These are phyloP conservation scores for Euphorbia pulcherrima DNA, from an alignment of 345 rosid species.

Conservation along the genomic window DNA sequence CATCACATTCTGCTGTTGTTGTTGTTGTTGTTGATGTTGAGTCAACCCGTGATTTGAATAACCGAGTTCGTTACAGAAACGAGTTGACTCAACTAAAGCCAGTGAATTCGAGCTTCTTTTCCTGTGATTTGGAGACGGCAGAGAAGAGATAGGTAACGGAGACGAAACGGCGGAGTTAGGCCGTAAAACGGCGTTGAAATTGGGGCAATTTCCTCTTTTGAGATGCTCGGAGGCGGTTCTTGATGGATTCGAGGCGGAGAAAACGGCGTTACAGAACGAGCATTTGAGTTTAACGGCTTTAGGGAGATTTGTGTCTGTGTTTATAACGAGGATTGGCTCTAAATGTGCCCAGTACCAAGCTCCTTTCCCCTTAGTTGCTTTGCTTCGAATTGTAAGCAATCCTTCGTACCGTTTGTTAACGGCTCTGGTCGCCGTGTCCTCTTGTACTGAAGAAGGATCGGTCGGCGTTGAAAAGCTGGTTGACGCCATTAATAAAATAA, in stretches of 20 bases:
- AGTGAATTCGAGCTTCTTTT: slow-evolving; percentile 41
- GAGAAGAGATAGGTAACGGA: slow-evolving; percentile 46
- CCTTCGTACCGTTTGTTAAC: slow-evolving; percentile 30
- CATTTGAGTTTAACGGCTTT: slow-evolving; percentile 57
- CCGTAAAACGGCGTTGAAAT: slow-evolving; percentile 32
- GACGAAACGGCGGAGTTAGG: slow-evolving; percentile 36
- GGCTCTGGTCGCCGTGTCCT: slow-evolving; percentile 21
- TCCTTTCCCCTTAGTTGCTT: slow-evolving; percentile 34
- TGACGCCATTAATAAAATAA: slow-evolving; percentile 24
- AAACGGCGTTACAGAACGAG: slow-evolving; percentile 43
- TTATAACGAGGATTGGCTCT: slow-evolving; percentile 25
- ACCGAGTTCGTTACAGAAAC: slow-evolving; percentile 21
- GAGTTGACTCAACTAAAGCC: slow-evolving; percentile 44
- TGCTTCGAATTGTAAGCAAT: slow-evolving; percentile 20
- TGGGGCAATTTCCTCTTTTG: slow-evolving; percentile 51
- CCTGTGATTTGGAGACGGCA: slow-evolving; percentile 38
- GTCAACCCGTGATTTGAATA: slow-evolving; percentile 21
- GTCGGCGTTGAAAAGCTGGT: slow-evolving; percentile 24
- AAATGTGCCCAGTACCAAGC: slow-evolving; percentile 38
- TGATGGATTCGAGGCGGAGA: slow-evolving; percentile 57
- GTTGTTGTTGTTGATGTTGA: slow-evolving; percentile 38
- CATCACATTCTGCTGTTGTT: slow-evolving; percentile 40
- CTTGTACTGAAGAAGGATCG: slow-evolving; percentile 19
- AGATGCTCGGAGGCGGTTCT: slow-evolving; percentile 56
- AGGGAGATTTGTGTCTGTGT: slow-evolving; percentile 37